Evolutionary conservation across 2,329 filamentous ascomycete genomes (phyloP).

Genomic region (Botryosphaeria dothidea): DNA sequence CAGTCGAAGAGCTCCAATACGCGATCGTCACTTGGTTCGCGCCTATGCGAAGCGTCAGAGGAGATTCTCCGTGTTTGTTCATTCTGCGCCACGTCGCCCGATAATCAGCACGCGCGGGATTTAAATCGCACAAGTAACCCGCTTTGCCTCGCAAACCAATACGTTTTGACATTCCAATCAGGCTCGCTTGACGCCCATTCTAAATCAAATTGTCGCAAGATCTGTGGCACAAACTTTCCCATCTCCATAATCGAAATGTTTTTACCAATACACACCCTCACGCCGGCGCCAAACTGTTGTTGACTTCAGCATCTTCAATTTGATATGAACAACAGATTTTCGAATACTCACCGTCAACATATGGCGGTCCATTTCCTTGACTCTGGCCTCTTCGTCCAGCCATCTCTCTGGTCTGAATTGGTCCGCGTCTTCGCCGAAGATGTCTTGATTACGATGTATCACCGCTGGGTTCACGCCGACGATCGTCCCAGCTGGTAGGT

Average conservation of each 20-base stretch:
- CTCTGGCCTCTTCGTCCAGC: constrained; percentile 20
- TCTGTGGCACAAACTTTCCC: constrained; percentile 26
- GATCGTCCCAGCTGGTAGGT: constrained; percentile 36
- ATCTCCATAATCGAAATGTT: constrained; percentile 30
- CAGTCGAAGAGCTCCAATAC: too few species aligned
- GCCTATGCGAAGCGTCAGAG: too few species aligned
- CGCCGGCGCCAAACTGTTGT: constrained; percentile 26
- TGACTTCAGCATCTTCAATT: background rate
- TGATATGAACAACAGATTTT: background rate
- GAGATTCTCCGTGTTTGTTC: too few species aligned
- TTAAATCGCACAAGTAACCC: constrained; percentile 17
- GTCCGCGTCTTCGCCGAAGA: constrained; percentile 40
- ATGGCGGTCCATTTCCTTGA: background rate
- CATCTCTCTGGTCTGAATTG: constrained; percentile 45
- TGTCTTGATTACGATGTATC: constrained; percentile 33
- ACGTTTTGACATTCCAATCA: constrained; percentile 3
- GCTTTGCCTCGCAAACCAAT: constrained; percentile 8
- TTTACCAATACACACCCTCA: constrained; percentile 28
- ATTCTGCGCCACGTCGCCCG: too few species aligned
- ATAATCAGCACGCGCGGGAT: too few species aligned
- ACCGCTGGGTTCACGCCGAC: constrained; percentile 49
- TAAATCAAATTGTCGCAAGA: constrained; percentile 25
- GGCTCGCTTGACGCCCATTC: constrained; percentile 16
- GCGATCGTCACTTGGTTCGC: too few species aligned
- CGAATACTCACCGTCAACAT: background rate